A percentile compares a stretch with the other conserved stretches of the same genome.
Evolutionary conservation across 2,329 filamentous ascomycete genomes (phyloP).

Genomic region (Diaporthe humulicola): DNA sequence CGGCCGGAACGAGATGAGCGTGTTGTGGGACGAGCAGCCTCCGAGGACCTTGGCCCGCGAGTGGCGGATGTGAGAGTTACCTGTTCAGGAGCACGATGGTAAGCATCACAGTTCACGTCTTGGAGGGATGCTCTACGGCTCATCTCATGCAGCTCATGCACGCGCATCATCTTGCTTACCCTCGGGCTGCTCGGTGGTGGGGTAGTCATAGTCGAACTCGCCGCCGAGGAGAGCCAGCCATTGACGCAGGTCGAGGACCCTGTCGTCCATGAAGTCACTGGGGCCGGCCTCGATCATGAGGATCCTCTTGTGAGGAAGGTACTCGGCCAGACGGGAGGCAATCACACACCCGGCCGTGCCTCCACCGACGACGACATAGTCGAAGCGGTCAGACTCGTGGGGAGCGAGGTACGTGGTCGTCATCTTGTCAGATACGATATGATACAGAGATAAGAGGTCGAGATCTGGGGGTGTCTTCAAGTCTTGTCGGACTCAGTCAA

Average conservation of each 20-base stretch:
- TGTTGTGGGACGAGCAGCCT: constrained; percentile 95
- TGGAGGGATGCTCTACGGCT: not conserved
- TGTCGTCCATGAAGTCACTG: constrained; percentile 89
- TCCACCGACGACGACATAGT: constrained; percentile 89
- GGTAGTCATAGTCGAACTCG: constrained; percentile 92
- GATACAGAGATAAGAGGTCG: not conserved
- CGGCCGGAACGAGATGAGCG: constrained; percentile 90
- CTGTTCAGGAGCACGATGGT: constrained; percentile 54
- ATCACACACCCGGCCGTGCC: constrained; percentile 90
- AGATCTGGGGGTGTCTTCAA: not conserved
- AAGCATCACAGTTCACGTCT: constrained; percentile 34
- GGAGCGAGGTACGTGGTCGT: constrained; percentile 77
- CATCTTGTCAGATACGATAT: constrained; percentile 57
- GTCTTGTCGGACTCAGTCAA: constrained; percentile 36
- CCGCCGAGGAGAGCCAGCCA: constrained; percentile 89
- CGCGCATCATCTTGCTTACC: constrained; percentile 55
- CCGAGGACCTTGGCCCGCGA: constrained; percentile 93
- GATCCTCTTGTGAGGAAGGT: constrained; percentile 84
- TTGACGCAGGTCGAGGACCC: constrained; percentile 87
- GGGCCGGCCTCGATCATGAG: constrained; percentile 91
- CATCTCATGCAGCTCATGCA: too few relatives aligned
- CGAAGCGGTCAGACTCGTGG: constrained; percentile 76
- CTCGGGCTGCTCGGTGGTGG: constrained; percentile 89
- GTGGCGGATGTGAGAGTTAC: constrained; percentile 92
- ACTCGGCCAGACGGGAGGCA: constrained; percentile 83